A percentile compares a stretch with the other conserved stretches of the same genome.
phyloP scores from a whole-genome alignment of 441 rosid genomes.

The Theobroma grandiflorum region DNA sequence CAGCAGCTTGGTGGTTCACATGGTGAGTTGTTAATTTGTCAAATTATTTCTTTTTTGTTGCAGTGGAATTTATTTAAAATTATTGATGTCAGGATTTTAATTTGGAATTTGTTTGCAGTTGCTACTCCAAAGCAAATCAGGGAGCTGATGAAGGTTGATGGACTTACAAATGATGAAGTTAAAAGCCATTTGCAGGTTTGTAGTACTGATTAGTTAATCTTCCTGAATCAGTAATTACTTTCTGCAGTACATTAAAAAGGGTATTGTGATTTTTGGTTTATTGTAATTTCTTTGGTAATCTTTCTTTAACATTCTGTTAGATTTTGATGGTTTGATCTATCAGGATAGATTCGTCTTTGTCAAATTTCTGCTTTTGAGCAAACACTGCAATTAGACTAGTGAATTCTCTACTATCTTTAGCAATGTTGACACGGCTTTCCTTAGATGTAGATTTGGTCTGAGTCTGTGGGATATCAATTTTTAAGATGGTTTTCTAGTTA shows the following conservation, averaged over 20 bases:
- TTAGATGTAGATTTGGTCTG: background rate
- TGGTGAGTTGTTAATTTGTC: constrained; percentile 42
- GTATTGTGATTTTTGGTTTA: background rate
- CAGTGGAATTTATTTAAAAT: background rate
- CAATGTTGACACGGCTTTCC: background rate
- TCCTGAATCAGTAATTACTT: background rate
- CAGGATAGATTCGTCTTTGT: background rate
- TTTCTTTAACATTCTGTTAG: background rate
- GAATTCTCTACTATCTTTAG: background rate
- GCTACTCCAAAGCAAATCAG: constrained; percentile 96
- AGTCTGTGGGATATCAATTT: background rate
- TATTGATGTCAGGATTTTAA: constrained; percentile 6
- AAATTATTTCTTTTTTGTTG: background rate
- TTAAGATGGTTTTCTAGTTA: background rate
- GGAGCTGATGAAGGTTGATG: constrained; percentile 95
- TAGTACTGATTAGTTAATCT: background rate
- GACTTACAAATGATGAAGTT: constrained; percentile 93
- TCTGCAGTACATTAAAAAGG: background rate
- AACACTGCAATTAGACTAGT: background rate
- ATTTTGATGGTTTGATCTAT: background rate
- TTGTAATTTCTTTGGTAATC: background rate
- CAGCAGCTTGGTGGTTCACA: constrained; percentile 94
- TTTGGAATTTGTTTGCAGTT: constrained; percentile 46
- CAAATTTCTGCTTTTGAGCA: constrained; percentile 11
- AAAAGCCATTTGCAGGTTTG: constrained; percentile 98